These are phyloP conservation scores for Nematocida sp. DNA, from an alignment of 371 early-diverging fungal genomes.

Conservation along the genomic window DNA sequence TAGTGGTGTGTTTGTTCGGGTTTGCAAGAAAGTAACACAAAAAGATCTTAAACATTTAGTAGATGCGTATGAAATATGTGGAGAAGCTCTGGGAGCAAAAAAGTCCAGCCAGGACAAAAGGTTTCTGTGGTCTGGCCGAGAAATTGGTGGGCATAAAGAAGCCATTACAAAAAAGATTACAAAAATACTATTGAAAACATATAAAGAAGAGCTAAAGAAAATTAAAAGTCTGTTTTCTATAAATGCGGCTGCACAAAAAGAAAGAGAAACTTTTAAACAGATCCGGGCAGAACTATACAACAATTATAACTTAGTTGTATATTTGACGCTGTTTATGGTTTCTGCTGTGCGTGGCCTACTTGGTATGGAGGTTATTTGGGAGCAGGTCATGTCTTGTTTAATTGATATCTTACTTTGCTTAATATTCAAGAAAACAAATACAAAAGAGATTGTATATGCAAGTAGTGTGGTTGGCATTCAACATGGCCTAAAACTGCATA, in stretches of 20 bases:
- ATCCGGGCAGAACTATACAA: not conserved
- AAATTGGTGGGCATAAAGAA: not conserved
- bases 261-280: not conserved
- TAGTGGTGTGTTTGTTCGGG: conserved; percentile 43
- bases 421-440: not conserved
- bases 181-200: not conserved
- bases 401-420: not conserved
- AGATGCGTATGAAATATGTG: conserved; percentile 38
- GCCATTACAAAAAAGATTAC: not conserved
- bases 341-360: not conserved
- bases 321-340: not conserved
- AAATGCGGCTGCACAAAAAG: not conserved
- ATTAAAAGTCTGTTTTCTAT: not conserved
- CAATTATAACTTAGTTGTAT: not conserved
- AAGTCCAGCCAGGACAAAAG: not conserved
- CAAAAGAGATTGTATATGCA: not conserved
- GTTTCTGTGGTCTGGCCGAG: conserved; percentile 25
- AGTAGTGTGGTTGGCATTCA: conserved; percentile 11
- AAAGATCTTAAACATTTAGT: not conserved
- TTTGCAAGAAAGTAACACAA: conserved; percentile 3
- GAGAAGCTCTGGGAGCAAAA: conserved; percentile 32
- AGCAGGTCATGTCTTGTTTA: conserved; percentile 2
- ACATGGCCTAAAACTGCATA: conserved; percentile 23
- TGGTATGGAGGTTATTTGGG: conserved; percentile 1
- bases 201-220: not conserved